Evolutionary conservation across 2,329 filamentous ascomycete species (phyloP), one percentile per base, ranked within the genome.

Genomic region (Stemphylium lycopersici): DNA sequence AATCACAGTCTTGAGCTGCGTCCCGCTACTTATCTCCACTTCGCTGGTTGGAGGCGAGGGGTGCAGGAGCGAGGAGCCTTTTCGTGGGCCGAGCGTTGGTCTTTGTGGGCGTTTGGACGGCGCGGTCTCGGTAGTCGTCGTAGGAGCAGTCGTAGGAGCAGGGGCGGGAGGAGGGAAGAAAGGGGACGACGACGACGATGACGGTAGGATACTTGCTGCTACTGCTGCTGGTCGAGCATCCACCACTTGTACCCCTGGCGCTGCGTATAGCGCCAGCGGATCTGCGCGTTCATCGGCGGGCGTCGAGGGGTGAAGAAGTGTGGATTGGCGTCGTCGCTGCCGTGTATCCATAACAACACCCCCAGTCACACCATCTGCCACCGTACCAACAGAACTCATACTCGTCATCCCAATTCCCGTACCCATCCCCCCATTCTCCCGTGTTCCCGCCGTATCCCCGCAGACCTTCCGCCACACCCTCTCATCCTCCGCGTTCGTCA

Each of bases 51-150:
- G 63, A 11, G 55, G 41, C 6, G 66, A 68, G 10, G 66, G 66
- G 44, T 67, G 66, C 6, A 69, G 55, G 6, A 67, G 64, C 11
- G 65, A 64, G 13, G 62, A 65, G 34, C 40, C 44, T 37, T 41
- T 46, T 45, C 12, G 40, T 7, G 15, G 15, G 16, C 26, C 18
- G 44, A 24, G 12, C 13, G 18, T n/a, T 29, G 31, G 12, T 10
- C 13, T 29, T 15, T 34, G 26, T 11, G 13, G 39, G n/a, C 29
- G 13, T 10, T 24, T 33, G 36, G 16, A 40, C 41, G 18, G 20
- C 20, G 20, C 20, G 20, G 20, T 20, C 20, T 20, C 20, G 3
- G 37, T 11, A 24, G 29, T 16, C 3, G 29, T n/a, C 6, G 37
- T 12, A 8, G 46, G 4, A 24, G 6, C 6, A 24, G 22, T 6